Percentiles rank a stretch among this genome's conserved stretches.
Conservation (phyloP, 2,329 filamentous ascomycete genomes). For the Monilinia polystroma region DNA sequence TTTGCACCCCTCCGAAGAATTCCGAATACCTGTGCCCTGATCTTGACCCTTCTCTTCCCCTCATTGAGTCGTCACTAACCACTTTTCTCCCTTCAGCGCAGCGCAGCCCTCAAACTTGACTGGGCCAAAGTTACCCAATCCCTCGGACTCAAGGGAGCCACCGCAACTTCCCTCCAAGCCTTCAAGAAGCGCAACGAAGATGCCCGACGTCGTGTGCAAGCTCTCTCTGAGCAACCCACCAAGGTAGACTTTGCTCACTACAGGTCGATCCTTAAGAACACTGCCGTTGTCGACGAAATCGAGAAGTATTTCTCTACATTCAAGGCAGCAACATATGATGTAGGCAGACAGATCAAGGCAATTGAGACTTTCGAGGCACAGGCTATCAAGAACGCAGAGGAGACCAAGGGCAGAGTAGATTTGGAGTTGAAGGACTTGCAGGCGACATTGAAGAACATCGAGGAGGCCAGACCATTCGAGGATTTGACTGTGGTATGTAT, state of each 20-base stretch:
- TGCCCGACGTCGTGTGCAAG: slow-evolving; percentile 86
- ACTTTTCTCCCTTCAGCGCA: slow-evolving; percentile 63
- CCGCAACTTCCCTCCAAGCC: slow-evolving; percentile 81
- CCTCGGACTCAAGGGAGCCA: slow-evolving; percentile 94
- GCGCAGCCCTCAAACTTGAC: slow-evolving; percentile 98
- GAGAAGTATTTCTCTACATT: slow-evolving; percentile 92
- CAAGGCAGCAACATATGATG: slow-evolving; percentile 91
- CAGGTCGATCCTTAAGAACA: slow-evolving; percentile 92
- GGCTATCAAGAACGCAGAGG: slow-evolving; percentile 94
- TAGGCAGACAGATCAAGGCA: slow-evolving; percentile 90
- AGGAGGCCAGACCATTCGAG: slow-evolving; percentile 91
- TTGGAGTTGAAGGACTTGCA: slow-evolving; percentile 90
- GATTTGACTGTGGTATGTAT: slow-evolving; percentile 91
- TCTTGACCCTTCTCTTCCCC: background rate
- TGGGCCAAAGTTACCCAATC: slow-evolving; percentile 93
- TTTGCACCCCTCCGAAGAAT: slow-evolving; percentile 25
- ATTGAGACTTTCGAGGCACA: slow-evolving; percentile 98
- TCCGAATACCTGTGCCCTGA: slow-evolving; percentile 9
- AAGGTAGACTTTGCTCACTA: slow-evolving; percentile 92
- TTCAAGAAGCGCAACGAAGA: slow-evolving; percentile 99
- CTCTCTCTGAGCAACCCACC: slow-evolving; percentile 80
- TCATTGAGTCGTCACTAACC: slow-evolving; percentile 25
- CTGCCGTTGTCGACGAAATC: slow-evolving; percentile 91
- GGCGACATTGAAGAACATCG: slow-evolving; percentile 95
- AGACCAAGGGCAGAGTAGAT: slow-evolving; percentile 95